Evolutionary conservation across 805 yeast species (phyloP), one percentile per base, ranked within the genome.

Genomic region (Torulaspora microellipsoides): DNA sequence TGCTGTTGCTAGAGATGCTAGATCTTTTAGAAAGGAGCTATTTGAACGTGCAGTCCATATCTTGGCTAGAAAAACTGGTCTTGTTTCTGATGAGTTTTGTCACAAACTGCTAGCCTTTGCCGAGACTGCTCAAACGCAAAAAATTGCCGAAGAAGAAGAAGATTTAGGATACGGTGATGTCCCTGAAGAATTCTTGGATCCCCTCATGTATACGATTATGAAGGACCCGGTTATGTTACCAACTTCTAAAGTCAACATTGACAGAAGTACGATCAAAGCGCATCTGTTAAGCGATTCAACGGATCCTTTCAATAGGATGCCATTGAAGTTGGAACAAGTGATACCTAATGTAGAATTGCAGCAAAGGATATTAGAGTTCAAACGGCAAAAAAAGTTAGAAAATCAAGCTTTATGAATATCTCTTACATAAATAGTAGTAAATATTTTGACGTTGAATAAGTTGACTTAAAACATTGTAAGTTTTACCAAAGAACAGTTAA

Each of bases 101-200:
- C 63, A 66, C 2, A 62, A 65, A 34, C 70, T 87, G 41, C 55
- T 62, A 17, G 60, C 65, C 11, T 88, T 93, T 63, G 85, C 81
- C 0, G 67, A 74, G 27, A 66, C 66, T n/a, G 95, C 95, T 0
- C 83, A 84, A 48, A 59, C 64, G 31, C 76, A 78, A 39, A 76
- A 78, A 56, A 54, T 71, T 27, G 69, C 69, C 11, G 91, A 85
- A 47, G 95, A 84, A 53, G 85, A 80, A 49, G 95, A 87, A 59
- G 97, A 91, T 51, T 59, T 78, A 49, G 96, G 88, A 60, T 72
- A 87, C 53, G 97, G 95, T 20, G 99, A 93, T 41, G 77, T 86
- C 13, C 99, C 99, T 0, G 99, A 93, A 61, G 98, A 93, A 63
- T 93, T 83, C 60, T 76, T 93, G 54, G 99, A 93, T 70, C 99